phyloP scores from a whole-genome alignment of 2,329 filamentous ascomycete genomes.

The Pezicula rhizophila region DNA sequence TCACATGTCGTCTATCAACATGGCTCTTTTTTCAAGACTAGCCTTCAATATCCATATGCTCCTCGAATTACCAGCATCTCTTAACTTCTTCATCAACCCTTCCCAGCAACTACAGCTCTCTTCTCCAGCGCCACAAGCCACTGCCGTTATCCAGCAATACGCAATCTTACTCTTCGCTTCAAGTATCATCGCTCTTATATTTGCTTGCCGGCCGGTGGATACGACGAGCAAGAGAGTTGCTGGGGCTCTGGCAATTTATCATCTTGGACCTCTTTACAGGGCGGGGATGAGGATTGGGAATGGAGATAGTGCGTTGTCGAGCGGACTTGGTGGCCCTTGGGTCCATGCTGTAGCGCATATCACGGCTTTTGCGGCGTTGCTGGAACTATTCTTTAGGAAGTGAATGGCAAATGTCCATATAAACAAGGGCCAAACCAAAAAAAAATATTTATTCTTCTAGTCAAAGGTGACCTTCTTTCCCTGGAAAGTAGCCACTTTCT shows the following conservation, averaged over 20 bases:
- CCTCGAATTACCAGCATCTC: conserved; percentile 29
- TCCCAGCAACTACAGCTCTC: conserved; percentile 22
- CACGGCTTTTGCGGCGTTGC: not conserved
- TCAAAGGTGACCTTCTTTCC: conserved; percentile 53
- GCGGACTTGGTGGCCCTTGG: conserved; percentile 19
- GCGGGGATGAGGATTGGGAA: conserved; percentile 17
- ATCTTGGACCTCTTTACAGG: conserved; percentile 27
- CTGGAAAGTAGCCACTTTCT: conserved; percentile 45
- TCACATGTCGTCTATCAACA: not conserved
- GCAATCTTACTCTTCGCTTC: conserved; percentile 30
- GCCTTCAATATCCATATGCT: conserved; percentile 28
- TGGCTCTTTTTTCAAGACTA: conserved; percentile 2
- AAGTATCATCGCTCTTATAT: conserved; percentile 28
- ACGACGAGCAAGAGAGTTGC: conserved; percentile 25
- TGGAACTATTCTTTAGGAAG: no score
- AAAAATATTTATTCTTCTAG: no score
- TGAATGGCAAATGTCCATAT: no score
- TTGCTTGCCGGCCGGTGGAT: conserved; percentile 23
- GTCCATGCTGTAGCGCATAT: conserved; percentile 20
- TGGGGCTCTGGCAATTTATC: conserved; percentile 29
- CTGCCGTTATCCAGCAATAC: conserved; percentile 31
- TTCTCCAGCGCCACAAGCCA: conserved; percentile 26
- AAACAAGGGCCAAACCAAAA: no score
- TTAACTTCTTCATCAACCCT: conserved; percentile 31
- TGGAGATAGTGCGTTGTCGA: conserved; percentile 1